Percentiles rank a stretch among this genome's conserved stretches.
phyloP scores from a whole-genome alignment of 495 filamentous ascomycete species.

The Neurospora sp. region DNA sequence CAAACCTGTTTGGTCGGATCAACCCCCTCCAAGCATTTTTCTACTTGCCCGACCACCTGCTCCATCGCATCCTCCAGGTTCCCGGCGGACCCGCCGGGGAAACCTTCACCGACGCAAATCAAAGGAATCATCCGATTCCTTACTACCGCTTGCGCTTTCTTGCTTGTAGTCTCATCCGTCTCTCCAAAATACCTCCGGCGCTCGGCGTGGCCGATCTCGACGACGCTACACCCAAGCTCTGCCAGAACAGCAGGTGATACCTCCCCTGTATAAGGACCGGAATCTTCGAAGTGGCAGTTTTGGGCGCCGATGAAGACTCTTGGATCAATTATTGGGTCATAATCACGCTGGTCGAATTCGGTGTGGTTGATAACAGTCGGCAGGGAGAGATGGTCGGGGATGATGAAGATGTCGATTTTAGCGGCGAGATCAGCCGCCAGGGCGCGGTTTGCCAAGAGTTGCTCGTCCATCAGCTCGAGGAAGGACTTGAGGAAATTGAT shows the following conservation, averaged over 20 bases:
- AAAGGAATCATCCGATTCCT: constrained; percentile 64
- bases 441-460: too few species aligned
- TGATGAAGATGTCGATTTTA: constrained; percentile 49
- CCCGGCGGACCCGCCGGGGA: not conserved
- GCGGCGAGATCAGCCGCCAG: constrained; percentile 20
- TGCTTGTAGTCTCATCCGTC: constrained; percentile 50
- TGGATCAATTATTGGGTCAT: not conserved
- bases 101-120: constrained; percentile 65
- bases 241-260: constrained; percentile 56
- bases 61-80: too few species aligned
- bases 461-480: constrained; percentile 17
- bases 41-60: constrained; percentile 57
- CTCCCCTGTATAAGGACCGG: constrained; percentile 67
- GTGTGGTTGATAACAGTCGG: constrained; percentile 45
- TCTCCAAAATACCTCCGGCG: constrained; percentile 59
- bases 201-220: constrained; percentile 77
- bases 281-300: constrained; percentile 56
- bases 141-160: constrained; percentile 57
- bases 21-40: constrained; percentile 47
- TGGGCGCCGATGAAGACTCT: constrained; percentile 59
- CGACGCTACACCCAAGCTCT: constrained; percentile 54
- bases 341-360: constrained; percentile 24
- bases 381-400: constrained; percentile 67
- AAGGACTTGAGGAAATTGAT: constrained; percentile 50
- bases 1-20: constrained; percentile 55